phyloP scores from a whole-genome alignment of 768 basidiomycete species.

The Leccinellum albellum region DNA sequence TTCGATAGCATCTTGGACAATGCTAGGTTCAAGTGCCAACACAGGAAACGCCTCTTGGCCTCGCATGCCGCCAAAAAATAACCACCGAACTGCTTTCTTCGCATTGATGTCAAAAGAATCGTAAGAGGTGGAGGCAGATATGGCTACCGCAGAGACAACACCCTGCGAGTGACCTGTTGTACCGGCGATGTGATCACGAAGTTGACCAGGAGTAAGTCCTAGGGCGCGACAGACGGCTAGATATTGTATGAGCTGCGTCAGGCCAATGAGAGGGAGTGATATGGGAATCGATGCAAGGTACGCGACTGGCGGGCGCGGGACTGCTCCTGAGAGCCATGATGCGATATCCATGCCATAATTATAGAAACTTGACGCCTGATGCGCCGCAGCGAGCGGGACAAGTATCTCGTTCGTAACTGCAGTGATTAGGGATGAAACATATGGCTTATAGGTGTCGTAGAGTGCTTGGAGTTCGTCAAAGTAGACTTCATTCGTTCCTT shows the following conservation, averaged over 20 bases:
- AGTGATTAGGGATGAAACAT: slow-evolving; percentile 68
- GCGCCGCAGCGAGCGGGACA: slow-evolving; percentile 60
- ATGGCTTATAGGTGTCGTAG: slow-evolving; percentile 88
- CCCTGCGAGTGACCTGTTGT: slow-evolving; percentile 98
- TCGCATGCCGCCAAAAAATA: slow-evolving; percentile 90
- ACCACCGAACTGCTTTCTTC: slow-evolving; percentile 82
- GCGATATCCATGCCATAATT: slow-evolving; percentile 75
- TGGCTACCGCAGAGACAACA: slow-evolving; percentile 87
- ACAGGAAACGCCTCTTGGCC: slow-evolving; percentile 95
- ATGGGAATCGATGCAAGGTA: slow-evolving; percentile 93
- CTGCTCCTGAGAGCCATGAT: slow-evolving; percentile 76
- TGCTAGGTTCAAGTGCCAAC: slow-evolving; percentile 80
- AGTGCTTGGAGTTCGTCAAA: slow-evolving; percentile 92
- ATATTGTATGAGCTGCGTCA: slow-evolving; percentile 95
- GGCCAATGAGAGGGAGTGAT: slow-evolving; percentile 92
- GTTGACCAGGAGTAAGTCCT: slow-evolving; percentile 73
- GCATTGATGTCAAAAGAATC: slow-evolving; percentile 74
- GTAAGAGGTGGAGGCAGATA: slow-evolving; percentile 74
- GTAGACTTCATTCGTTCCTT: slow-evolving; percentile 97
- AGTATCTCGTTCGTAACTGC: slow-evolving; percentile 65
- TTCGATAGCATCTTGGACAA: slow-evolving; percentile 83
- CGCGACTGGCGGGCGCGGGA: slow-evolving; percentile 67
- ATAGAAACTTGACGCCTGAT: slow-evolving; percentile 61
- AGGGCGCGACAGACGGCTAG: slow-evolving; percentile 74
- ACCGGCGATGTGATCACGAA: slow-evolving; percentile 72